Percentiles rank a stretch among this genome's conserved stretches.
Evolutionary conservation across 2,329 filamentous ascomycete genomes (phyloP).

Genomic region (Camptophora hylomeconis): DNA sequence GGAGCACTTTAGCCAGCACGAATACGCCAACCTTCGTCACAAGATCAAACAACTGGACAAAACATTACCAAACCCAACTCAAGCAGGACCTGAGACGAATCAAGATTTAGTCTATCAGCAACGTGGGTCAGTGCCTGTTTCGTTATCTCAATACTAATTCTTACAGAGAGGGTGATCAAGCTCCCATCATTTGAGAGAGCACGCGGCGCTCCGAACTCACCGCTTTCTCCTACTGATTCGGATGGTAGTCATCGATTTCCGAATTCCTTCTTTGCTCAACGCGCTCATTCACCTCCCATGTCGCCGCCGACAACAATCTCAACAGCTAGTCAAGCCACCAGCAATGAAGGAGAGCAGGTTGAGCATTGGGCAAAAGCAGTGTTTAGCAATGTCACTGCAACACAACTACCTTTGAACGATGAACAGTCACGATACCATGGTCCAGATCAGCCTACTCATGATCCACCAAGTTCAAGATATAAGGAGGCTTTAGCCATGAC

Average conservation of each 20-base stretch:
- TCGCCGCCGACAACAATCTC: slow-evolving; percentile 14
- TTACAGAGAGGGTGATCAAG: too few relatives aligned
- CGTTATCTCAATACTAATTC: too few relatives aligned
- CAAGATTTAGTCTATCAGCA: too few relatives aligned
- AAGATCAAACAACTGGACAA: too few relatives aligned
- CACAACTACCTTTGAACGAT: slow-evolving; percentile 6
- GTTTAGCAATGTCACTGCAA: slow-evolving; percentile 19
- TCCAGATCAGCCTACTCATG: too few relatives aligned
- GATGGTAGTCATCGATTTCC: slow-evolving; percentile 12
- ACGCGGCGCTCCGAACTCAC: too few relatives aligned
- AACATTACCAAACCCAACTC: too few relatives aligned
- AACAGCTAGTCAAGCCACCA: slow-evolving; percentile 14
- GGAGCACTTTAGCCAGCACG: slow-evolving; percentile 7
- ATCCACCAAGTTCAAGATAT: too few relatives aligned
- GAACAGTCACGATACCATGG: slow-evolving; percentile 5
- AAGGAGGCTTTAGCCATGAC: too few relatives aligned
- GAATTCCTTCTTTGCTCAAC: slow-evolving; percentile 8
- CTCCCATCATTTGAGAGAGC: too few relatives aligned
- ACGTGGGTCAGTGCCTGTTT: too few relatives aligned
- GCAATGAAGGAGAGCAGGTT: slow-evolving; percentile 9
- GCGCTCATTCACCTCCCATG: slow-evolving; percentile 8
- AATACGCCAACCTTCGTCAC: slow-evolving; percentile 10
- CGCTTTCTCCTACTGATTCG: slow-evolving; percentile 13
- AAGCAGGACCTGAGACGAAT: too few relatives aligned
- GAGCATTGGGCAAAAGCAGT: slow-evolving; percentile 30